Evolutionary conservation across 2,329 filamentous ascomycete species (phyloP), one percentile per base, ranked within the genome.

Genomic region (Sclerotinia sclerotiorum): DNA sequence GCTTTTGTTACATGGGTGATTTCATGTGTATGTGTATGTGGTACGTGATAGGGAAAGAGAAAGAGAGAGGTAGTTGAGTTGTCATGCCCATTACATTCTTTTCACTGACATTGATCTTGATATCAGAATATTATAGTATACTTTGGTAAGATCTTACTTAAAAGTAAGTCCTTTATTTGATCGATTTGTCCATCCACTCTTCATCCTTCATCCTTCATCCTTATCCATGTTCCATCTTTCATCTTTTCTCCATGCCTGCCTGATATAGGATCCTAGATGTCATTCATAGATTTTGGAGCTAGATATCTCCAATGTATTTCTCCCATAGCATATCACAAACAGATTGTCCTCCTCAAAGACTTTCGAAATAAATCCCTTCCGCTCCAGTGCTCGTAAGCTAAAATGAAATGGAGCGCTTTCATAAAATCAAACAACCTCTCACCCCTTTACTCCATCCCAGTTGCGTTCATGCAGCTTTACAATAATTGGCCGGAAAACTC

Each of bases 401-500:
- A 52, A 63, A 17, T 11, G 29, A 56, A 39, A 29, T 42, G 10
- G 7, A 35, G 42, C 24, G 19, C n/a, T 54, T n/a, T n/a, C 24
- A 21, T 46, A 44, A 19, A 27, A n/a, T 11, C 52, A 65, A n/a
- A 19, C 8, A 27, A 17, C 1, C 27, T 32, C 13, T 27, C 2
- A 7, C 17, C 2, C 24, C 15, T 29, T 17, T 27, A 32, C 13
- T 8, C 7, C 44, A 2, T 6, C 6, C 10, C 8, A 32, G 5
- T 72, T 48, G 2, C 29, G n/a, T 35, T 11, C n/a, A 76, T 57
- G 69, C 46, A 60, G 73, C 66, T 73, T 84, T 84, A 76, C 90
- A 92, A 79, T 96, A 96, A 79, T 96, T 96, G 8, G 92, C 92
- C 0, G 92, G 92, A 77, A 96, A 96, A 72, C 83, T 88, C 4